phyloP scores from a whole-genome alignment of 768 basidiomycete genomes.

The Thelephora ganbajun region DNA sequence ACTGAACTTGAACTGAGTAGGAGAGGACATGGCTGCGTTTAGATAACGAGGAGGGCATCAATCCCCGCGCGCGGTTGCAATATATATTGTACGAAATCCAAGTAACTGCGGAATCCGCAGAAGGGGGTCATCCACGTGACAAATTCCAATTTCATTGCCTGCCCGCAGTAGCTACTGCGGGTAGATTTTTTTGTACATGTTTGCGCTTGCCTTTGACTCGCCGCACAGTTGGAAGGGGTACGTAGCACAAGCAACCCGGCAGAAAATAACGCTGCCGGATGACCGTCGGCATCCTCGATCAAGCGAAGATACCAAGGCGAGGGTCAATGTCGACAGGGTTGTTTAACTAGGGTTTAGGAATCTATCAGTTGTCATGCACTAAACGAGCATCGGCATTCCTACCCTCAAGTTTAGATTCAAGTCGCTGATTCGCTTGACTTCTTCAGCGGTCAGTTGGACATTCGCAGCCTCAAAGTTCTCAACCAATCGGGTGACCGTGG shows the following conservation, averaged over 20 bases:
- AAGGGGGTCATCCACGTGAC: background rate
- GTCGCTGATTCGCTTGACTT: conserved; percentile 39
- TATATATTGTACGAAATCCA: background rate
- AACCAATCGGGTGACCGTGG: conserved; percentile 22
- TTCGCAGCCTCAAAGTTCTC: conserved; percentile 32
- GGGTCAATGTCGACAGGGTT: conserved; percentile 56
- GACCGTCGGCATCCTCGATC: conserved; percentile 9
- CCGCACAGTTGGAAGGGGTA: too few relatives aligned
- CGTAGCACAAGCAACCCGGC: too few relatives aligned
- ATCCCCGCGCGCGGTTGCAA: background rate
- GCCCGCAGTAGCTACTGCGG: too few relatives aligned
- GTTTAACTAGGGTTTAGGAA: conserved; percentile 35
- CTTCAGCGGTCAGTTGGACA: conserved; percentile 40
- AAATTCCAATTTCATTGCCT: conserved; percentile 9
- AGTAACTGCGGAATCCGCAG: conserved; percentile 1
- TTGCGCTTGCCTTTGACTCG: too few relatives aligned
- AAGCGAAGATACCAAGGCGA: conserved; percentile 59
- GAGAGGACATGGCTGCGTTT: conserved; percentile 23
- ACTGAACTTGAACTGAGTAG: conserved; percentile 52
- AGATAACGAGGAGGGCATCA: conserved; percentile 4
- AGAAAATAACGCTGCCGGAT: background rate
- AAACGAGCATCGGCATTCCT: conserved; percentile 12
- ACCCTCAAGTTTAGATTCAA: conserved; percentile 56
- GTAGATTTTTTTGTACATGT: conserved; percentile 7
- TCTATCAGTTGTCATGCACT: conserved; percentile 3